These are phyloP conservation scores for Xerophyta viscosa DNA, from an alignment of 106 monocot genomes.

Conservation along the genomic window DNA sequence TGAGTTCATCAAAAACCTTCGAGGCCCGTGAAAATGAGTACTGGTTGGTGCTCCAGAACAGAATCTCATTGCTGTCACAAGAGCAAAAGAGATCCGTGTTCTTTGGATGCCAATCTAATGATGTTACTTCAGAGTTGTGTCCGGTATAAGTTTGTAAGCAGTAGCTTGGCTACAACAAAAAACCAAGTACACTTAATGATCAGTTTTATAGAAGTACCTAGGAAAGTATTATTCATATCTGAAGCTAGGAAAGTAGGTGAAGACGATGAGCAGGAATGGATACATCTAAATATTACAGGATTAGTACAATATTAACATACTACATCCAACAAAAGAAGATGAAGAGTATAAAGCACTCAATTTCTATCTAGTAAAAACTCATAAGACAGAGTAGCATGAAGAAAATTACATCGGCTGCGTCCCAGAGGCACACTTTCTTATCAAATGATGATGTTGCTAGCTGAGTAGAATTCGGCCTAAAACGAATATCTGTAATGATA, in stretches of 20 bases:
- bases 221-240: no score
- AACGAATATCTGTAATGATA: slow-evolving; percentile 79
- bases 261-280: no score
- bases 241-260: no score
- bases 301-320: no score
- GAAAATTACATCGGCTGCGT: slow-evolving; percentile 78
- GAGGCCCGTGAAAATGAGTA: slow-evolving; percentile 39
- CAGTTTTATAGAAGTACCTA: no score
- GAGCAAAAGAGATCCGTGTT: slow-evolving; percentile 87
- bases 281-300: no score
- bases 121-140: slow-evolving; percentile 61
- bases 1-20: slow-evolving; percentile 34
- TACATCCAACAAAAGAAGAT: no score
- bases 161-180: slow-evolving; percentile 46
- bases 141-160: slow-evolving; percentile 63
- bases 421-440: slow-evolving; percentile 77
- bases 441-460: slow-evolving; percentile 88
- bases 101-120: slow-evolving; percentile 84
- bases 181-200: not conserved
- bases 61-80: slow-evolving; percentile 71
- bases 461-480: slow-evolving; percentile 60
- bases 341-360: no score
- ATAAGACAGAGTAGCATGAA: not conserved
- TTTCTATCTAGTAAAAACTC: no score
- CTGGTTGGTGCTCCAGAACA: slow-evolving; percentile 59